Evolutionary conservation across 495 filamentous ascomycete species (phyloP), one percentile per base, ranked within the genome.

Genomic region (Aspergillus funiculosus): DNA sequence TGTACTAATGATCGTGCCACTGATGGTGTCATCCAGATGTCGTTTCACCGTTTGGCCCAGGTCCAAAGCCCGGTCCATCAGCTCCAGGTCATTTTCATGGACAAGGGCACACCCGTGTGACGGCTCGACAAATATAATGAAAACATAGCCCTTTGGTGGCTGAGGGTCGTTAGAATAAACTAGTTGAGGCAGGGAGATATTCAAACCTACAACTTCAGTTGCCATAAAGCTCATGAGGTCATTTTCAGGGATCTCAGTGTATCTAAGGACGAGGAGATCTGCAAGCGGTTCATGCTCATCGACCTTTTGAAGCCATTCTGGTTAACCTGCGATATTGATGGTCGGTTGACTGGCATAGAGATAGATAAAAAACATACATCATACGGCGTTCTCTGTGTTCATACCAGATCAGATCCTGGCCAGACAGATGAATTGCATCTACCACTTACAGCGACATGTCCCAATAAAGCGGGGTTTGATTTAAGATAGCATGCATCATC

Each of bases 1-100:
- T 26, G 61, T 58, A 36, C 52, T 58, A n/a, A 68, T 59, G 13
- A 75, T 54, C 2, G 51, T 72, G 14, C 73, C 73, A 30, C 66
- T 66, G 15, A 67, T 54, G 0, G 63, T 53, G 29, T 69, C 64
- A 8, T 58, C 61, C 5, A 53, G 42, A 25, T 57, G 51, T n/a
- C 59, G 65, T 45, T 75, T 77, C 8, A 76, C 72, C 26, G 58
- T 46, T 44, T 72, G 58, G 14, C 73, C 73, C 14, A 71, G 57
- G 18, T 56, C 54, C 8, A 73, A 50, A 15, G 48, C 35, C 11
- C 73, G 61, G 46, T 73, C 68, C 10, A 75, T 41, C 8, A 76
- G 59, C 6, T 49, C 53, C 17, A 75, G 50, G 40, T 71, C 68
- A 18, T 59, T 59, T 51, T 72, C 73, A 26, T 63, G 60, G 5